Evolutionary conservation across 768 basidiomycete species (phyloP).

Genomic region (Termitomyces sp.): DNA sequence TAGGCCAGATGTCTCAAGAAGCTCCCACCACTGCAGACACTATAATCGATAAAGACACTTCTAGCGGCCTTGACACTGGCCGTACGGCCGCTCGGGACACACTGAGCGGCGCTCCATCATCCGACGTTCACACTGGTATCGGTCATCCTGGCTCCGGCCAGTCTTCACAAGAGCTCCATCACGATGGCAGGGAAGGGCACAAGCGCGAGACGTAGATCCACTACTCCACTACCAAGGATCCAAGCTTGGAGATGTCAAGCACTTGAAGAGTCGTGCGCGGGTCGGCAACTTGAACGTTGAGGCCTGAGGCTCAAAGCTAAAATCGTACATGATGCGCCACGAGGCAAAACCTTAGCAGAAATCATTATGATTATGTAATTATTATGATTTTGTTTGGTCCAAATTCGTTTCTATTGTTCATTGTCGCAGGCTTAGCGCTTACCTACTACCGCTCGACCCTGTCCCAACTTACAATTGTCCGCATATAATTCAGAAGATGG

Average conservation of each 20-base stretch:
- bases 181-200: background rate
- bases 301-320: too few relatives aligned
- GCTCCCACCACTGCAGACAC: too few relatives aligned
- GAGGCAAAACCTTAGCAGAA: background rate
- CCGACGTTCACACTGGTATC: background rate
- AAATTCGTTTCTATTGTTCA: background rate
- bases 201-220: background rate
- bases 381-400: background rate
- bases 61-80: background rate
- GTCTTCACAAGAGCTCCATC: slow-evolving; percentile 2
- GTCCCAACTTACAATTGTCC: background rate
- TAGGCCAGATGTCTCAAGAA: background rate
- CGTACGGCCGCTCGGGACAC: background rate
- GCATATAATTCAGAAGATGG: background rate
- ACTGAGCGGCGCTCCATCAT: background rate
- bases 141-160: slow-evolving; percentile 1
- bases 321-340: background rate
- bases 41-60: background rate
- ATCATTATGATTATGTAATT: slow-evolving; percentile 3
- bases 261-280: too few relatives aligned
- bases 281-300: too few relatives aligned
- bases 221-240: background rate
- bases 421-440: too few relatives aligned
- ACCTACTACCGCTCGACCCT: too few relatives aligned
- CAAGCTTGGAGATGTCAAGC: background rate